phyloP scores from a whole-genome alignment of 306 rosid species.

The Rosa multiflora region DNA sequence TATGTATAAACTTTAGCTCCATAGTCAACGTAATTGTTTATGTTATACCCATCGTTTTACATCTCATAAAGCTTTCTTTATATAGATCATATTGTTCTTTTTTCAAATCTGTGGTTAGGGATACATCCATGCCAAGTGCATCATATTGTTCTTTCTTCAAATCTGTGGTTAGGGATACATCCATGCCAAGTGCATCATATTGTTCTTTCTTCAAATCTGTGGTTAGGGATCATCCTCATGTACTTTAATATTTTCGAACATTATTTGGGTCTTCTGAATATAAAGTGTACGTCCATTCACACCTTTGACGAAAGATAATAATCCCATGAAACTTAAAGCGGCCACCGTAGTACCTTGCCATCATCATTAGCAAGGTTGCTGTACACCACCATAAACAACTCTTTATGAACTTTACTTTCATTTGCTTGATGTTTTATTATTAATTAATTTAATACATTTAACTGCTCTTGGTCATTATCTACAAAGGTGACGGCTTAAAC shows the following conservation, averaged over 20 bases:
- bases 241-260: neutral
- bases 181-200: neutral
- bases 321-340: neutral
- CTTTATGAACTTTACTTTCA: constrained; percentile 25
- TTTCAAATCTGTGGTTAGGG: neutral
- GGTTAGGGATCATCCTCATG: neutral
- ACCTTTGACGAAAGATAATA: neutral
- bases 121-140: neutral
- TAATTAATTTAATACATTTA: constrained; percentile 20
- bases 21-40: no score
- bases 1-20: no score
- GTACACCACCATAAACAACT: constrained; percentile 19
- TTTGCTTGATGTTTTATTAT: constrained; percentile 7
- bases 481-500: constrained; percentile 41
- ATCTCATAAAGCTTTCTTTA: no score
- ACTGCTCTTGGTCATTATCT: constrained; percentile 20
- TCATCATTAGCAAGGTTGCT: constrained; percentile 21
- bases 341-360: constrained; percentile 30
- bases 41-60: no score
- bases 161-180: neutral
- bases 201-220: neutral
- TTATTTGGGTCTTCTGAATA: neutral
- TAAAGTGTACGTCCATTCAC: neutral
- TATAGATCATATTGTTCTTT: neutral
- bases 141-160: neutral